Evolutionary conservation across 2,329 filamentous ascomycete genomes (phyloP).

Genomic region (Ophidiomyces ophidiicola): DNA sequence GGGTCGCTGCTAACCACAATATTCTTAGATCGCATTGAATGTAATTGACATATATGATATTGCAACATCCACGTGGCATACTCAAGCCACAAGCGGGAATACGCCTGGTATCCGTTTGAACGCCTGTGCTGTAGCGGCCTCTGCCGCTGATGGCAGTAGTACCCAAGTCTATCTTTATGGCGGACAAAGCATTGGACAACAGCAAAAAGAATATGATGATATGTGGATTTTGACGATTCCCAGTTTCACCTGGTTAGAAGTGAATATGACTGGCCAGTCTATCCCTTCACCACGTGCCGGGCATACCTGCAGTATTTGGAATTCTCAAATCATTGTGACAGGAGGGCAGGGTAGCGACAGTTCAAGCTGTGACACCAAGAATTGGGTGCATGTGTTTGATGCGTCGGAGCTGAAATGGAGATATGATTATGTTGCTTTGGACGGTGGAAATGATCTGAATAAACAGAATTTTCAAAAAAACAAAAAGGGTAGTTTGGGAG

Average conservation of each 20-base stretch:
- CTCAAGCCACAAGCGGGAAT: conserved; percentile 52
- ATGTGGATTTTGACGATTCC: conserved; percentile 72
- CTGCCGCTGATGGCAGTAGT: conserved; percentile 58
- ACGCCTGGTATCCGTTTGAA: conserved; percentile 49
- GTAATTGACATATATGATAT: conserved; percentile 72
- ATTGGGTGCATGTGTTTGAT: conserved; percentile 71
- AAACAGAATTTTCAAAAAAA: conserved; percentile 41
- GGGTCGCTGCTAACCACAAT: too few relatives aligned
- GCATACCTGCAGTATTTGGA: conserved; percentile 65
- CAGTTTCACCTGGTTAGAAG: conserved; percentile 66
- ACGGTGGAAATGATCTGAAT: conserved; percentile 40
- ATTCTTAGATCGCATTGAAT: conserved; percentile 50
- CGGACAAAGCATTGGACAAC: conserved; percentile 58
- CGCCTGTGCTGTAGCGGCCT: conserved; percentile 62
- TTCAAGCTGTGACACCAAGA: conserved; percentile 54
- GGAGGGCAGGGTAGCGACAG: conserved; percentile 56
- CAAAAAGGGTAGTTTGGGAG: conserved; percentile 47
- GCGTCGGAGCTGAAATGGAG: conserved; percentile 58
- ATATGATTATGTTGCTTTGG: conserved; percentile 53
- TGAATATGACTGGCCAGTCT: conserved; percentile 40
- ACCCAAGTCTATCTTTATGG: conserved; percentile 71
- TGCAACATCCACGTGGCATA: conserved; percentile 57
- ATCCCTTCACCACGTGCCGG: conserved; percentile 52
- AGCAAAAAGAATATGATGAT: conserved; percentile 53
- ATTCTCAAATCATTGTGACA: conserved; percentile 67